Base-by-base conservation (phyloP, 768 basidiomycete species). In the Tulasnella sp. region DNA sequence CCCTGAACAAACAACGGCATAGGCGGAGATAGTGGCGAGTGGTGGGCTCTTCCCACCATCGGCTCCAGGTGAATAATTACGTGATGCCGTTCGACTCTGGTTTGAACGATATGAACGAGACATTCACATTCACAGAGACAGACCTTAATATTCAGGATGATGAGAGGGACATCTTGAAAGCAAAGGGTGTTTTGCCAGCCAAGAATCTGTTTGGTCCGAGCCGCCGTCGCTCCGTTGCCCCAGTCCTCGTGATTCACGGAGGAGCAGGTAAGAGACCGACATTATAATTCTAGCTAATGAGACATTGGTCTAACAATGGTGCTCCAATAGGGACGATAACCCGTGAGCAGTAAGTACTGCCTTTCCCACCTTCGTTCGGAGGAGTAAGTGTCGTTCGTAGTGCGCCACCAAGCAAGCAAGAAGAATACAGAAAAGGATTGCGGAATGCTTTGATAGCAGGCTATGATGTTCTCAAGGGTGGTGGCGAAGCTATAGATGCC, bases 401-500 rank as follows among this genome's bases (percentile, higher is more conserved):
- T 89, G 90, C 20, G 91, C 91, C 0, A 90, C 90, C 2, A 88
- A 90, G 79, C 86, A 90, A 32, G 80, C 88, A 86, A 55, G 86
- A 87, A 18, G 84, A 84, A 74, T 93, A 93, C 84, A 89, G 88
- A 81, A 83, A 85, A 4, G 89, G 85, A 2, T 84, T 95, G 55
- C 82, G 83, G 11, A 83, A 83, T 3, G 90, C 93, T 0, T 84
- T 95, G 57, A 80, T 83, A 73, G 89, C 89, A 4, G 93, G 93
- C 0, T 86, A 93, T 80, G 82, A 87, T 26, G 86, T 93, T 26
- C 88, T 95, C 61, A 85, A 83, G 51, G 83, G 86, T 3, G 92
- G 91, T 20, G 93, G 93, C 0, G 92, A 93, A 82, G 93, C 93
- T 5, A 90, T 95, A 87, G 93, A 95, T 82, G 93, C 94, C 23